Base-by-base conservation (phyloP, 2,329 filamentous ascomycete species). In the Curvularia sp. region DNA sequence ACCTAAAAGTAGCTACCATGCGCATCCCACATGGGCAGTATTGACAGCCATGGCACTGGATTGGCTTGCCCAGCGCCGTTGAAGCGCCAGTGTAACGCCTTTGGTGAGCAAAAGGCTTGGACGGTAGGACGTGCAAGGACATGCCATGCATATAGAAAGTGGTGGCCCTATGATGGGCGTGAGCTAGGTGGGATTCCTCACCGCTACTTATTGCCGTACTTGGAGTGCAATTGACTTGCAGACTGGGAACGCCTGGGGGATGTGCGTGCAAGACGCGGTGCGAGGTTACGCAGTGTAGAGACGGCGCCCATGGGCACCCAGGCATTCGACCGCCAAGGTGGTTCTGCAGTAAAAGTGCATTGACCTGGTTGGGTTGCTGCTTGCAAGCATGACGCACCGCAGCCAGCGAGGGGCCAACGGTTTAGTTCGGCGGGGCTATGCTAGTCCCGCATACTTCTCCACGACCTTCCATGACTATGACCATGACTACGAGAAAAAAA, bases 21-120 rank as follows among this genome's bases (percentile, higher is more conserved):
- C 65, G 67, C 57, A 59, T 42, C 51, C 65, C 65, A 68, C 70
- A 73, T 74, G 72, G 70, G 61, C 65, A 64, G 49, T 51, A 64
- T 63, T 76, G 72, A 74, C 68, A 75, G 69, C 55, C 63, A 68
- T 71, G 66, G 69, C 66, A 65, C 64, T 66, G 68, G 71, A 68
- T 68, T 68, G 68, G 67, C 63, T 68, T 66, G 68, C 65, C 57
- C 49, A 56, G 39, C 50, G 56, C 54, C 55, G 46, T 52, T 25
- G 45, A 56, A 55, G 53, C 51, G 52, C 61, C 65, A 48, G 61
- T 60, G 61, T 59, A 65, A 66, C 65, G 55, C 61, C 50, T 65
- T 59, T 41, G 21, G 15, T 39, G 23, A 30, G 42, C 38, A 46
- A 43, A 47, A 36, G 28, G 48, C 39, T 39, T 8, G 28, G 49